These are phyloP conservation scores for Aspergillus pseudoglaucus DNA, from an alignment of 2,329 filamentous ascomycete genomes.

Conservation along the genomic window DNA sequence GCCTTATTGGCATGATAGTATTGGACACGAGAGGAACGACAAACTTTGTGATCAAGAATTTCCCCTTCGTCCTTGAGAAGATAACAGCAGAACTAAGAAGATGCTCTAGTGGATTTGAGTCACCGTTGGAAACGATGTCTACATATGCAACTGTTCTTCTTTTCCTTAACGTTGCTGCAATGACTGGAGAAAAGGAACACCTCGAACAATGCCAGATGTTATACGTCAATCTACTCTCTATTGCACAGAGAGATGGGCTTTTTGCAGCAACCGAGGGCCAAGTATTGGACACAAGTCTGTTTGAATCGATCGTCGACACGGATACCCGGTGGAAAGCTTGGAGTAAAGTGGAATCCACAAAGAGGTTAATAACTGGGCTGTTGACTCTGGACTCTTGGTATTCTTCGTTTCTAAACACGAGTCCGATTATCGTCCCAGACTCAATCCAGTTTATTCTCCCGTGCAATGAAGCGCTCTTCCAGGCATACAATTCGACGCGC, in stretches of 20 bases:
- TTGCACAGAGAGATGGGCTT: slow-evolving; percentile 45
- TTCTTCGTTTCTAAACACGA: slow-evolving; percentile 42
- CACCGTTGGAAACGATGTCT: slow-evolving; percentile 38
- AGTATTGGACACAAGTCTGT: slow-evolving; percentile 34
- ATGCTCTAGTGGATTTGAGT: slow-evolving; percentile 34
- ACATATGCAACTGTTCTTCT: slow-evolving; percentile 44
- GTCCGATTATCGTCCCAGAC: slow-evolving; percentile 42
- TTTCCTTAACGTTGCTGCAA: slow-evolving; percentile 44
- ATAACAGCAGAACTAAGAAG: slow-evolving; percentile 39
- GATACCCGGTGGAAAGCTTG: slow-evolving; percentile 48
- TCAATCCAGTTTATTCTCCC: slow-evolving; percentile 42
- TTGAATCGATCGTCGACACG: slow-evolving; percentile 39
- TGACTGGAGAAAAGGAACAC: slow-evolving; percentile 42
- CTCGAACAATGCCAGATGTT: slow-evolving; percentile 47
- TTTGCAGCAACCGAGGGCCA: slow-evolving; percentile 44
- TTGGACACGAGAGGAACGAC: slow-evolving; percentile 47
- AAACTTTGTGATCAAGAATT: slow-evolving; percentile 44
- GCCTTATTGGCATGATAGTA: slow-evolving; percentile 47
- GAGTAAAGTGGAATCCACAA: slow-evolving; percentile 47
- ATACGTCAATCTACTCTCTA: slow-evolving; percentile 45
- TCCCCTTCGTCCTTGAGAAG: slow-evolving; percentile 34
- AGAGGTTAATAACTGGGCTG: slow-evolving; percentile 45
- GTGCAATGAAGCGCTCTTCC: slow-evolving; percentile 41
- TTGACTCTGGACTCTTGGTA: slow-evolving; percentile 45
- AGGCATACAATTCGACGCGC: slow-evolving; percentile 31